Evolutionary conservation across 257 asterid genomes (phyloP).

Genomic region (Solanum gandarillasii): DNA sequence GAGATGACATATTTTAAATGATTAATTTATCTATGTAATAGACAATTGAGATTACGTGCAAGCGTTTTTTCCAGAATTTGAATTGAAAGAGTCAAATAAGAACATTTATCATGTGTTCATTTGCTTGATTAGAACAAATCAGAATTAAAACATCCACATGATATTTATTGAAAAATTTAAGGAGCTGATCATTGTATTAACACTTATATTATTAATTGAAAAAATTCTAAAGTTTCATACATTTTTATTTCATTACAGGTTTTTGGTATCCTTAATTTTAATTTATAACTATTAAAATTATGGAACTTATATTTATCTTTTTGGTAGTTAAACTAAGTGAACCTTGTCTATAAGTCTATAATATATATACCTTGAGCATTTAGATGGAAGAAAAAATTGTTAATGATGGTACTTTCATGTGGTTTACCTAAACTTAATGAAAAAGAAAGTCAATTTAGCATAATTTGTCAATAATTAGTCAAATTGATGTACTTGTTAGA

Average conservation of each 20-base stretch:
- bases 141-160: fast-evolving
- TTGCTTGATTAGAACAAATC: neutral
- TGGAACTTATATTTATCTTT: neutral
- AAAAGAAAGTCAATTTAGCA: neutral
- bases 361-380: neutral
- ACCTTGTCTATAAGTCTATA: neutral
- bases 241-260: neutral
- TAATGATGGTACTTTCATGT: neutral
- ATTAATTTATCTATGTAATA: neutral
- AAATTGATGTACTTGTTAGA: neutral
- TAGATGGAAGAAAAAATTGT: neutral
- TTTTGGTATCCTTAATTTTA: neutral
- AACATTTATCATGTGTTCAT: neutral
- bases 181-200: neutral
- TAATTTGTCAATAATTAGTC: neutral
- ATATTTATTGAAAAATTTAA: neutral
- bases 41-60: neutral
- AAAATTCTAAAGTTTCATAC: neutral
- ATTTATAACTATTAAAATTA: neutral
- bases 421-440: neutral
- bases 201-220: neutral
- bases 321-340: neutral
- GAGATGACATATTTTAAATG: neutral
- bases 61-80: neutral
- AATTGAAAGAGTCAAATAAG: neutral